Conservation (phyloP, 192 early-diverging fungal species). For the Backusella luteola region DNA sequence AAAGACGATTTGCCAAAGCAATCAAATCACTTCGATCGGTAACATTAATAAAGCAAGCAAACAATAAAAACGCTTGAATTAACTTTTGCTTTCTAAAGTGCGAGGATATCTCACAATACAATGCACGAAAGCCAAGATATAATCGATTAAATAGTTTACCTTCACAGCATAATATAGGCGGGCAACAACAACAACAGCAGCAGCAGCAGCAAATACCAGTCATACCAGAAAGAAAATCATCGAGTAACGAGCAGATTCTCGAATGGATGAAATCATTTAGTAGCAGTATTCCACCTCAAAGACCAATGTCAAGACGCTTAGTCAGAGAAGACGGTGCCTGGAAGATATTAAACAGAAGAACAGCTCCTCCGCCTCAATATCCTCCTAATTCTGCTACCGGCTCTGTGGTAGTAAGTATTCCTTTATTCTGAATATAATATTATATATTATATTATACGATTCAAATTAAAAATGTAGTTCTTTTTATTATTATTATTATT, state of each 20-base stretch:
- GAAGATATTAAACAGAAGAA: constrained; percentile 4
- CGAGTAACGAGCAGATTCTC: constrained; percentile 3
- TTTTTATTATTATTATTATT: neutral
- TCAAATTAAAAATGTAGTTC: neutral
- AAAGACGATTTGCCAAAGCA: neutral
- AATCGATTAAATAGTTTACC: neutral
- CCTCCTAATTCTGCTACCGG: neutral
- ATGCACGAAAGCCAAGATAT: neutral
- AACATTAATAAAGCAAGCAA: neutral
- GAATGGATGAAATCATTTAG: constrained; percentile 8
- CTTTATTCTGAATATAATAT: neutral
- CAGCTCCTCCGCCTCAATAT: neutral
- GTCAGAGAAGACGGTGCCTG: constrained; percentile 1
- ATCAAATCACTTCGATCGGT: constrained; percentile 3
- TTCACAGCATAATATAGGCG: neutral
- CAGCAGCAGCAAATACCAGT: neutral
- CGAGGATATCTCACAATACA: neutral
- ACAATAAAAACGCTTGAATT: neutral
- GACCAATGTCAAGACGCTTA: constrained; percentile 1
- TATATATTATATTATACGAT: neutral
- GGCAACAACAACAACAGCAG: neutral
- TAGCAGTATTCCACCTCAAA: constrained; percentile 1
- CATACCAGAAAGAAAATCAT: constrained; percentile 18
- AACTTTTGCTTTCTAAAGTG: neutral
- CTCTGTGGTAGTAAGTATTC: neutral